These are phyloP conservation scores for Boletus vermiculosoides DNA, from an alignment of 768 basidiomycete genomes.

Conservation along the genomic window DNA sequence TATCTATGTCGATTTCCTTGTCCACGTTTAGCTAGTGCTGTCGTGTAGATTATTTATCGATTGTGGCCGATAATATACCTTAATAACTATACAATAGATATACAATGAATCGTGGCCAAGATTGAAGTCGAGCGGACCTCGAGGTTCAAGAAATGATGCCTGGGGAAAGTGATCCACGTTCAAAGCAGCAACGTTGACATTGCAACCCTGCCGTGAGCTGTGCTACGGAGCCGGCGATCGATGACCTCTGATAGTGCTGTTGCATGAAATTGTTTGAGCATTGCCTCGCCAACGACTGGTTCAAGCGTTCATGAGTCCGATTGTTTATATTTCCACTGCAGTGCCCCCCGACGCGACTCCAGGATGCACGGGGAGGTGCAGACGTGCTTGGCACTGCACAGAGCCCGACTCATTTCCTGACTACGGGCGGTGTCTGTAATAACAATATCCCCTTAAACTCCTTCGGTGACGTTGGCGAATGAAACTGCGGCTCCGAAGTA, in stretches of 20 bases:
- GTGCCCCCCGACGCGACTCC: constrained; percentile 6
- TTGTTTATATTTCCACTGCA: constrained; percentile 6
- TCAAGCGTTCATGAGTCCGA: background rate
- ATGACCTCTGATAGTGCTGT: background rate
- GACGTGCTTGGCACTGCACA: constrained; percentile 8
- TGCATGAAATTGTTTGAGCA: background rate
- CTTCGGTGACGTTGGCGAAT: constrained; percentile 2
- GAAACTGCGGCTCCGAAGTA: constrained; percentile 21
- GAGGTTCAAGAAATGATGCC: background rate
- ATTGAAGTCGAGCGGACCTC: background rate
- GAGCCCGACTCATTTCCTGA: constrained; percentile 20
- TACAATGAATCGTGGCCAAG: background rate
- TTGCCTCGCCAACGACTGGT: constrained; percentile 1
- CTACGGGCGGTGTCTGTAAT: background rate
- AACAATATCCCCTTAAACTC: constrained; percentile 1
- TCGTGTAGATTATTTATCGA: background rate
- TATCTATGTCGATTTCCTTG: background rate
- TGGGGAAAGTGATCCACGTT: background rate
- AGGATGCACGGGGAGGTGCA: constrained; percentile 5
- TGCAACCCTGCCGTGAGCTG: background rate
- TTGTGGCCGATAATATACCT: background rate
- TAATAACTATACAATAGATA: no score
- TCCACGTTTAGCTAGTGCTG: background rate
- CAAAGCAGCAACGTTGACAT: background rate
- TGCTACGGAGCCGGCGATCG: background rate